Evolutionary conservation across 129 eudicot genomes (phyloP), one percentile per base, ranked within the genome.

Genomic region (Pittosporum tobira): DNA sequence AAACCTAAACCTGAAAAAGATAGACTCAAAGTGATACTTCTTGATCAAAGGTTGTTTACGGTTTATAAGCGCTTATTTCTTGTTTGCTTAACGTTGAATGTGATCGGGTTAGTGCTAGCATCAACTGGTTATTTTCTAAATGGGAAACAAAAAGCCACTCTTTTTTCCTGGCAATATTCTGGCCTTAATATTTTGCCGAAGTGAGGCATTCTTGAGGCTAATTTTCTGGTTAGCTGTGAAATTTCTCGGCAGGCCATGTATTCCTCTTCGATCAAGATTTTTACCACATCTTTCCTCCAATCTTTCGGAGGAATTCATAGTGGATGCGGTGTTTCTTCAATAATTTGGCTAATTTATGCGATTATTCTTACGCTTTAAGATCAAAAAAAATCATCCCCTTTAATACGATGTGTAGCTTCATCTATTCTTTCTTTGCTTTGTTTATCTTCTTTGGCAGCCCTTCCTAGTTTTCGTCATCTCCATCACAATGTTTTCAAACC

Each of bases 391-490:
- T 28, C 60, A 1, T 28, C 60, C 14, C 43, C 18, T 28, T 3
- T 28, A 12, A 54, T 30, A n/a, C 29, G 29, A 15, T 29, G 10
- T n/a, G 42, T 54, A 5, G 60, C 60, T 5, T 16, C 2, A 16
- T 3, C 60, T n/a, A 28, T 54, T 54, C 60, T 54, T 2, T 28
- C 30, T 7, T 30, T 54, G 22, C 3, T 54, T 29, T 54, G 1
- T 0, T 29, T 54, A 18, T 54, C 60, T 2, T 54, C 42, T 19
- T 30, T 54, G 26, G 60, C 60, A 30, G 60, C 60, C 3, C 18
- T 54, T 10, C 60, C 60, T n/a, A 24, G 29, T 54, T 42, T 54
- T 15, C 60, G 60, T 4, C 60, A 54, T 54, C 60, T 54, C 19
- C 60, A 54, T 19, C 60, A 54, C 60, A 54, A 54, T 29, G 60